Evolutionary conservation across 1,284 basidiomycete genomes (phyloP), one percentile per base, ranked within the genome.

Genomic region (Ganoderma multipileum): DNA sequence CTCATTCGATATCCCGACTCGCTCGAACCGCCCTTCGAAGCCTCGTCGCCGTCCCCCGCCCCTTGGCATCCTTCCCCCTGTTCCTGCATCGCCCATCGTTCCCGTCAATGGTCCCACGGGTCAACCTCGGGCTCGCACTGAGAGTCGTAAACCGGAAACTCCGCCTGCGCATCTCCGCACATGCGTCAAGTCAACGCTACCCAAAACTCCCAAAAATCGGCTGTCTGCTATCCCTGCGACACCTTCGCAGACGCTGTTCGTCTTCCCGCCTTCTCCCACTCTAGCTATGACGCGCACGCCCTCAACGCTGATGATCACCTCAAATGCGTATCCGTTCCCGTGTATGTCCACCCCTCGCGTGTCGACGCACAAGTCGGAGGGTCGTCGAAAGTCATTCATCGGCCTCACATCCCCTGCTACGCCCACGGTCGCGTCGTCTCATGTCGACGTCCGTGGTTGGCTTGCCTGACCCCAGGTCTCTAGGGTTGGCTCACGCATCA

Each of bases 221-320:
- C 39, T 70, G 41, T 68, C 65, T 28, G 68, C 63, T 79, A 81
- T 39, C 81, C 71, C 72, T 61, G 75, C 78, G 71, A 81, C 83
- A 70, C 87, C 88, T 36, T 87, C 91, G 0, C 93, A 94, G 77
- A 95, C 92, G 0, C 83, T 95, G 60, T 94, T 95, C 75, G 90
- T 95, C 50, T 95, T 95, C 77, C 93, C 93, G 3, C 92, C 93
- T 44, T 93, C 92, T 16, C 92, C 92, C 11, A 91, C 87, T 8
- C 77, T 86, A 67, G 83, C 83, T 68, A 67, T 69, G 23, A 84
- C 87, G 52, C 86, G 88, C 59, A 94, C 88, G 68, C 91, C 89
- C 58, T 90, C 87, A 71, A 94, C 89, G 59, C 90, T 90, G 85
- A 93, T 89, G 63, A 81, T 93, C 71, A 94, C 85, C 70, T 92